These are phyloP conservation scores for Craterostigma plantagineum DNA, from an alignment of 257 asterid species.

Conservation along the genomic window DNA sequence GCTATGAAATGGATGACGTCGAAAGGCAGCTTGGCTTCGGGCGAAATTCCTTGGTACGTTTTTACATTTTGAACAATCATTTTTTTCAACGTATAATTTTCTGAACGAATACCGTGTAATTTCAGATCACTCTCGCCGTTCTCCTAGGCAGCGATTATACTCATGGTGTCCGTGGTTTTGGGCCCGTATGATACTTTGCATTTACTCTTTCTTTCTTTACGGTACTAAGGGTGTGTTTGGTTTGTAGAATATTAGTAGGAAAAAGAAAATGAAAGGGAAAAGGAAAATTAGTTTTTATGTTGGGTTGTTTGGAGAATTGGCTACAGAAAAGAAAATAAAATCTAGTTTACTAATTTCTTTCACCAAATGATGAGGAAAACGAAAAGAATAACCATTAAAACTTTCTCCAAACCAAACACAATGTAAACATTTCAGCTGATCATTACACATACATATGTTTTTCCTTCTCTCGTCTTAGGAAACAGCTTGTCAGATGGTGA, in stretches of 20 bases:
- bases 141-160: conserved; percentile 91
- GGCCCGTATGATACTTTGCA: conserved; percentile 37
- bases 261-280: too few species aligned
- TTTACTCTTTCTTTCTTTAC: conserved; percentile 3
- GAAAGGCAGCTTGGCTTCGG: conserved; percentile 83
- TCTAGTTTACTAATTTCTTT: too few species aligned
- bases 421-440: too few species aligned
- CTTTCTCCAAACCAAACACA: too few species aligned
- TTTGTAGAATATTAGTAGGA: too few species aligned
- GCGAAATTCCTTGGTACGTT: conserved; percentile 78
- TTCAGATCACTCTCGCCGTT: conserved; percentile 74
- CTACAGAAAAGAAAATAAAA: too few species aligned
- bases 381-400: too few species aligned
- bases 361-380: too few species aligned
- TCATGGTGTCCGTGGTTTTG: conserved; percentile 69
- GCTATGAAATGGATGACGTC: conserved; percentile 96
- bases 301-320: too few species aligned
- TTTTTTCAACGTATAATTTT: too few species aligned
- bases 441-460: not conserved
- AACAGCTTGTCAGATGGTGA: conserved; percentile 72
- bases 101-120: not conserved
- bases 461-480: conserved; percentile 31
- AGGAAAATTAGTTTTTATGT: too few species aligned
- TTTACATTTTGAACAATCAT: too few species aligned
- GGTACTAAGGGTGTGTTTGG: not conserved